Evolutionary conservation across 2,329 filamentous ascomycete species (phyloP), one percentile per base, ranked within the genome.

Genomic region (Magnaporthiopsis rhizophila): DNA sequence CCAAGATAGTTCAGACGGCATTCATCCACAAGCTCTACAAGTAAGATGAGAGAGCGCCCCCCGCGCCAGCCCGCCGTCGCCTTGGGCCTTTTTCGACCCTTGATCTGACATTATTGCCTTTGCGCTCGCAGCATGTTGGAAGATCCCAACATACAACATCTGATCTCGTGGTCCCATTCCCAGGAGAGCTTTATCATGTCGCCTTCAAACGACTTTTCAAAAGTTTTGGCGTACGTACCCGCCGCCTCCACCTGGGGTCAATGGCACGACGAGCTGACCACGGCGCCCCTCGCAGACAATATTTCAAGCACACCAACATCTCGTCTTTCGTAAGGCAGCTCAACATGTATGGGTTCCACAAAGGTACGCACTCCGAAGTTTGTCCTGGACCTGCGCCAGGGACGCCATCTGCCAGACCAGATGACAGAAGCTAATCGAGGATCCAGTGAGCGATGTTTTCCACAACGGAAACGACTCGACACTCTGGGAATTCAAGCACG

Each of bases 281-380:
- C n/a, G 2, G 38, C 32, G 59, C 59, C 3, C 67, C 59, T 61
- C 30, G 18, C 71, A 97, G 94, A 64, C 92, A 96, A 86, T 99
- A 99, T 75, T 99, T 99, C 76, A 99, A 99, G 73, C 95, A 99
- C 75, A 99, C 94, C 70, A 99, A 99, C 73, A 97, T 98, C 66
- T 98, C 95, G 13, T 98, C 95, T 0, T 99, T 99, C 75, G 95
- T 99, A 62, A 87, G 95, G 61, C 95, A 99, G 78, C 79, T 99
- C 62, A 99, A 99, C 74, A 99, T 99, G 95, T 99, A 99, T 71
- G 95, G 95, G 8, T 99, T 99, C 76, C 95, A 99, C 75, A 99
- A 99, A 90, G 93, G 93, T 96, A 70, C 60, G 74, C 71, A 26
- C 28, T 63, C 58, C 3, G 18, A 50, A 21, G 30, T 21, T 21